A percentile compares a stretch with the other conserved stretches of the same genome.
Evolutionary conservation across 805 yeast genomes (phyloP).

Genomic region (Naumovozyma baii): DNA sequence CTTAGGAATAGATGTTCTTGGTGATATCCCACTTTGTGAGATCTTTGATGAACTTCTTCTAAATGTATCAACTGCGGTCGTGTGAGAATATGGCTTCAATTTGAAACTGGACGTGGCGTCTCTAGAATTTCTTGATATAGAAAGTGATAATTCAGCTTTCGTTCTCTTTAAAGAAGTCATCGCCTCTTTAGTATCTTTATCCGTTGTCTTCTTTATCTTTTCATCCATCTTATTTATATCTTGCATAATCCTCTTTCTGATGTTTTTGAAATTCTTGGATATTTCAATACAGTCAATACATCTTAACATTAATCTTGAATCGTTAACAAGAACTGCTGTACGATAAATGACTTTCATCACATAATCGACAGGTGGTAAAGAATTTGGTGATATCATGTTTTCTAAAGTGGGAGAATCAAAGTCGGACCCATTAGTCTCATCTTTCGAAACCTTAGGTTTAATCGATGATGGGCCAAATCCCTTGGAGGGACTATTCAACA

Average conservation of each 20-base stretch:
- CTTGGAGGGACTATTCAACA: conserved; percentile 2
- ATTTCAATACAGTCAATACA: conserved; percentile 27
- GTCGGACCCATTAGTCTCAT: conserved; percentile 6
- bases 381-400: conserved; percentile 44
- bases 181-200: neutral
- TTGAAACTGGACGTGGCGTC: conserved; percentile 3
- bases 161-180: neutral
- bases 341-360: conserved; percentile 54
- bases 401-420: conserved; percentile 40
- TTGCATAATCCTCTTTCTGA: conserved; percentile 11
- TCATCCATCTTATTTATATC: conserved; percentile 6
- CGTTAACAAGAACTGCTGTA: conserved; percentile 50
- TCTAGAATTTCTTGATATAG: neutral
- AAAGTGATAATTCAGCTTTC: neutral
- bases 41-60: conserved; percentile 7
- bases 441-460: conserved; percentile 3
- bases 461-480: neutral
- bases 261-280: conserved; percentile 17
- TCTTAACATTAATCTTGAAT: conserved; percentile 46
- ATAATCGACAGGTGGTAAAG: conserved; percentile 46
- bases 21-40: conserved; percentile 8
- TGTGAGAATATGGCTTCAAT: conserved; percentile 2
- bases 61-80: conserved; percentile 2
- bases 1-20: conserved; percentile 12
- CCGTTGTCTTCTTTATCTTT: neutral